These are phyloP conservation scores for Metarhizium anisopliae DNA, from an alignment of 2,329 filamentous ascomycete genomes.

Conservation along the genomic window DNA sequence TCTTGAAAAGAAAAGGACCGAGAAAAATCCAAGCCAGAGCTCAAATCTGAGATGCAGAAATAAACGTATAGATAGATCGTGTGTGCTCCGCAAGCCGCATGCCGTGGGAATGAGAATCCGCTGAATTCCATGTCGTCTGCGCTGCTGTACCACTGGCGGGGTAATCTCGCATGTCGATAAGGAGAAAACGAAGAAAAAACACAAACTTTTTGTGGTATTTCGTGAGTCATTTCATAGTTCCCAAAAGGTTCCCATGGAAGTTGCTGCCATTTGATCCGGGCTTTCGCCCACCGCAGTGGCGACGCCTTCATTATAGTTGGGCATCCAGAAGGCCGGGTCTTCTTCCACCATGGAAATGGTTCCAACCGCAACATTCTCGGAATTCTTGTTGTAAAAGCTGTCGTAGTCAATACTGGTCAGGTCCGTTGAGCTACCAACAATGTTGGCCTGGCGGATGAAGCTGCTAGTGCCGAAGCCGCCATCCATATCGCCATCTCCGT, in stretches of 20 bases:
- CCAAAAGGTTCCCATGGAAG: slow-evolving; percentile 24
- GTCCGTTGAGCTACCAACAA: slow-evolving; percentile 33
- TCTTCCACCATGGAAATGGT: slow-evolving; percentile 43
- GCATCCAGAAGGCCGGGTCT: slow-evolving; percentile 40
- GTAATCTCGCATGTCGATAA: not conserved
- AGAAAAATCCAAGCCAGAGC: not conserved
- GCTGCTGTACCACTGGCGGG: not conserved
- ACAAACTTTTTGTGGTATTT: not conserved
- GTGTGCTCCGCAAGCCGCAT: not conserved
- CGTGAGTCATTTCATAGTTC: slow-evolving; percentile 20
- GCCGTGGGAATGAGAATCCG: not conserved
- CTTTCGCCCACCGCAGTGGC: slow-evolving; percentile 25
- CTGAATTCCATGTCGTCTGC: not conserved
- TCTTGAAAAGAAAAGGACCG: not conserved
- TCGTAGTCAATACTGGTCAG: slow-evolving; percentile 45
- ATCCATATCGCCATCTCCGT: slow-evolving; percentile 39
- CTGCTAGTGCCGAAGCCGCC: slow-evolving; percentile 36
- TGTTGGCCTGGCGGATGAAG: slow-evolving; percentile 36
- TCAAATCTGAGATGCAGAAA: not conserved
- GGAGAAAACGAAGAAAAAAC: slow-evolving; percentile 9
- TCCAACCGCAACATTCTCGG: slow-evolving; percentile 28
- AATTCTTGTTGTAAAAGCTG: slow-evolving; percentile 43
- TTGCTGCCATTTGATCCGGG: slow-evolving; percentile 23
- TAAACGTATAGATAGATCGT: not conserved
- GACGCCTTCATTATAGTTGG: slow-evolving; percentile 33